These are phyloP conservation scores for Globisporangium mamillatum DNA, from an alignment of 352 stramenopile genomes.

Conservation along the genomic window DNA sequence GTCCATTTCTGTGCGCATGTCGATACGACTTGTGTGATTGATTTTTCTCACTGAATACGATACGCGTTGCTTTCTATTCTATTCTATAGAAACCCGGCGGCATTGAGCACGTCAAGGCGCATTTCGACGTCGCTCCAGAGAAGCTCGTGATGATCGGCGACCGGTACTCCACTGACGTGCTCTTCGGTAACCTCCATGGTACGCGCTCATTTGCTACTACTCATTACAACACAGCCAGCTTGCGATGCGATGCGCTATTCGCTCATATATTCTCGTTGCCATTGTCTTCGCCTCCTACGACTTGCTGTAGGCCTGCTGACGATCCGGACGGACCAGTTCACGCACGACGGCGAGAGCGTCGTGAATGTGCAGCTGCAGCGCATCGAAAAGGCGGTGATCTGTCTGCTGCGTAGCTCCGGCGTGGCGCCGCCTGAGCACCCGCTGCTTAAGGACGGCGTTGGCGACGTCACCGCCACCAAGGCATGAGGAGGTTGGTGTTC, in stretches of 20 bases:
- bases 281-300: neutral
- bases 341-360: constrained; percentile 52
- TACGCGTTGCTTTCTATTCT: neutral
- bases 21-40: neutral
- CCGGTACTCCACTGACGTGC: constrained; percentile 95
- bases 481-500: neutral
- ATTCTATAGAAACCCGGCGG: constrained; percentile 86
- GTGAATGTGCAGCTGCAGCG: constrained; percentile 70
- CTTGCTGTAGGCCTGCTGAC: constrained; percentile 86
- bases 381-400: constrained; percentile 62
- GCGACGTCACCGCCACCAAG: constrained; percentile 3
- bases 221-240: neutral
- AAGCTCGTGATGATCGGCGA: constrained; percentile 96
- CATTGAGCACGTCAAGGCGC: constrained; percentile 80
- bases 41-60: neutral
- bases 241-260: too few species aligned
- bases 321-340: constrained; percentile 92
- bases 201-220: neutral
- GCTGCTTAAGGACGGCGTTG: constrained; percentile 18
- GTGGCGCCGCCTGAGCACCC: constrained; percentile 43
- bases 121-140: constrained; percentile 79
- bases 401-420: constrained; percentile 38
- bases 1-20: neutral
- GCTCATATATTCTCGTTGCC: neutral
- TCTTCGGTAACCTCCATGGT: constrained; percentile 96